Evolutionary conservation across 139 green algal genomes (phyloP), one percentile per base, ranked within the genome.

Genomic region (Diplosphaera chodatii): DNA sequence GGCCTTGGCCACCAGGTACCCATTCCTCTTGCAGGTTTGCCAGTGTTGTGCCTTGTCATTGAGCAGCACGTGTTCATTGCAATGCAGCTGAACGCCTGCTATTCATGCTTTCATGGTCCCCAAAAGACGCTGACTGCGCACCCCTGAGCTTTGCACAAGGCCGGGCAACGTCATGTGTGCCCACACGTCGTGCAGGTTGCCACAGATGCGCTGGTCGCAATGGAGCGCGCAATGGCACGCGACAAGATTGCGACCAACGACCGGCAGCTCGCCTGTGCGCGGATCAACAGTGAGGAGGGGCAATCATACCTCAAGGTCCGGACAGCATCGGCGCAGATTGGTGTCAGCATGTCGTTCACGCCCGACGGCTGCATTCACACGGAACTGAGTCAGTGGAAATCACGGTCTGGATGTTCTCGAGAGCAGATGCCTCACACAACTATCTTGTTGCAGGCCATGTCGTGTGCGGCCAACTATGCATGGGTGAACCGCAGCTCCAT

Each of bases 381-480:
- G n/a, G n/a, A n/a, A n/a, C n/a, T n/a, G n/a, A n/a, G n/a, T n/a
- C n/a, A n/a, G 37, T 48, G 37, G 8, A 48, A 6, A 20, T 6
- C 37, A 48, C 8, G 6, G 8, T 10, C 37, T 20, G 8, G 37
- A 48, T 48, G 37, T 48, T 10, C 37, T 48, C 8, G 37, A 20
- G 8, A 10, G 8, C 37, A 48, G 37, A 48, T 48, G 10, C 37
- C 37, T 48, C 16, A n/a, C 10, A 25, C 22, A 25, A 59, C 3
- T 59, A 18, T 25, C 8, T 59, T 10, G 25, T 4, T 25, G 48
- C 48, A 59, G 4, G 89, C 89, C 64, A 97, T 97, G 91, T 78
- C 91, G 0, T 92, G 85, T 79, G 92, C 92, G 18, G 91, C 92
- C 63, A 97, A 97, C 85, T 97, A 93, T 74, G 92, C 92, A 18